Evolutionary conservation across 768 basidiomycete species (phyloP).

Genomic region (Steccherinum ochraceum): DNA sequence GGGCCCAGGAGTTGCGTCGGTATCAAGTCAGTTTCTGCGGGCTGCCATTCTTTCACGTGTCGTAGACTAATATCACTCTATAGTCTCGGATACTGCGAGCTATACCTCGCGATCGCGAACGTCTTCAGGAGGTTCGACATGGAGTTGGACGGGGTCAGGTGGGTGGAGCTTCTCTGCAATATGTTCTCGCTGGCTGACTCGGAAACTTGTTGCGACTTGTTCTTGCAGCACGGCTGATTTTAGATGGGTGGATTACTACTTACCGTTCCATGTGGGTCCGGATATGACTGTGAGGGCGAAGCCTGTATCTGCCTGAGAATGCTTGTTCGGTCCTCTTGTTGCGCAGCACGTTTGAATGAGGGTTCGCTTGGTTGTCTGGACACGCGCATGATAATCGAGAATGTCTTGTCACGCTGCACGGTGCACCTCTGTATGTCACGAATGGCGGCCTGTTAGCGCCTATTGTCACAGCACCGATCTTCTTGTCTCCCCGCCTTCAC

Average conservation of each 20-base stretch:
- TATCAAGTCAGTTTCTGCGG: constrained; percentile 32
- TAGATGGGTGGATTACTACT: constrained; percentile 2
- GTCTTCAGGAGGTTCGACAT: constrained; percentile 34
- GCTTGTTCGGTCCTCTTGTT: too few species aligned
- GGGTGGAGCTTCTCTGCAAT: background rate
- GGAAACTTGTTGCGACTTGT: background rate
- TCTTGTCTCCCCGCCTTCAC: too few species aligned
- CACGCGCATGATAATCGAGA: too few species aligned
- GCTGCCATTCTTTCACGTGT: background rate
- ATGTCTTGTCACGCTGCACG: too few species aligned
- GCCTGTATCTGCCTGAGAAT: background rate
- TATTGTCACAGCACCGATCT: too few species aligned
- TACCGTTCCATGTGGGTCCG: constrained; percentile 6
- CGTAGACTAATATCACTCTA: background rate
- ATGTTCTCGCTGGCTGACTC: background rate
- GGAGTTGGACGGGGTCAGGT: constrained; percentile 16
- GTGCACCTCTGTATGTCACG: too few species aligned
- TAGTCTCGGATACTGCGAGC: constrained; percentile 39
- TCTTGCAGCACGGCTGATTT: background rate
- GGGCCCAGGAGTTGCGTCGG: constrained; percentile 41
- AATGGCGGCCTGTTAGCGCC: too few species aligned
- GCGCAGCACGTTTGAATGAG: too few species aligned
- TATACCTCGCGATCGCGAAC: constrained; percentile 35
- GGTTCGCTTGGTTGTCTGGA: too few species aligned
- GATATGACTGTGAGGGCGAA: background rate